A percentile compares a stretch with the other conserved stretches of the same genome.
Evolutionary conservation across 2,329 filamentous ascomycete genomes (phyloP).

Genomic region (Kalmusia sp.): DNA sequence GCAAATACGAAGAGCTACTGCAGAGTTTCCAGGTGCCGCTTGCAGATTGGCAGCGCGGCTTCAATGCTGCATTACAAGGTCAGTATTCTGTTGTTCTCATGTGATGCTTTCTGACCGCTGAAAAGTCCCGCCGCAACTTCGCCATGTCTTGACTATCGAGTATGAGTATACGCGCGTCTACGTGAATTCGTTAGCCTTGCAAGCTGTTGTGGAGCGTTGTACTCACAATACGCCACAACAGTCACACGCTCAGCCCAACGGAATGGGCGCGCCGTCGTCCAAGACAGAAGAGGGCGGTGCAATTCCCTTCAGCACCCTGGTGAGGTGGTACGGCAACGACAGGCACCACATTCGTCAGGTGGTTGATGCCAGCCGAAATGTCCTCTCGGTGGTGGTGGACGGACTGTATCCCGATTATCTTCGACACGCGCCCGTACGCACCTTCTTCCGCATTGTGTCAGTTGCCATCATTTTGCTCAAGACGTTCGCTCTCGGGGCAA

Average conservation of each 20-base stretch:
- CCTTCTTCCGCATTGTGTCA: conserved; percentile 85
- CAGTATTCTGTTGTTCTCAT: conserved; percentile 8
- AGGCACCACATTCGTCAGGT: conserved; percentile 72
- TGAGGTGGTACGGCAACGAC: conserved; percentile 64
- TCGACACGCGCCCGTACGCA: conserved; percentile 82
- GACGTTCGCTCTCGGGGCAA: conserved; percentile 82
- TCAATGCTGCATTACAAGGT: conserved; percentile 69
- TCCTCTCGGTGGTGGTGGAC: conserved; percentile 79
- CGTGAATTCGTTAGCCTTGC: conserved; percentile 89
- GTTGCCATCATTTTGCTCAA: conserved; percentile 85
- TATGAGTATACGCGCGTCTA: conserved; percentile 96
- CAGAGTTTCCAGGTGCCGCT: conserved; percentile 82
- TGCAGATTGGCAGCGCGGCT: conserved; percentile 78
- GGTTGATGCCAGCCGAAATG: conserved; percentile 76
- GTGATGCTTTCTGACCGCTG: conserved; percentile 26
- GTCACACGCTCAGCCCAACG: conserved; percentile 40
- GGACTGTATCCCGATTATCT: conserved; percentile 79
- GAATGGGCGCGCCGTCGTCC: conserved; percentile 21
- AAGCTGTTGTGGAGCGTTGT: conserved; percentile 93
- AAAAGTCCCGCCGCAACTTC: conserved; percentile 64
- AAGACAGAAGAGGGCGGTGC: conserved; percentile 45
- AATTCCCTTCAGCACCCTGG: conserved; percentile 54
- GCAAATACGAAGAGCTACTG: conserved; percentile 81
- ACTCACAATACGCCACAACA: conserved; percentile 70
- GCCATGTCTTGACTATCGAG: conserved; percentile 87